Conservation (phyloP, 2,329 filamentous ascomycete species). For the Sclerotiophoma versabilis region DNA sequence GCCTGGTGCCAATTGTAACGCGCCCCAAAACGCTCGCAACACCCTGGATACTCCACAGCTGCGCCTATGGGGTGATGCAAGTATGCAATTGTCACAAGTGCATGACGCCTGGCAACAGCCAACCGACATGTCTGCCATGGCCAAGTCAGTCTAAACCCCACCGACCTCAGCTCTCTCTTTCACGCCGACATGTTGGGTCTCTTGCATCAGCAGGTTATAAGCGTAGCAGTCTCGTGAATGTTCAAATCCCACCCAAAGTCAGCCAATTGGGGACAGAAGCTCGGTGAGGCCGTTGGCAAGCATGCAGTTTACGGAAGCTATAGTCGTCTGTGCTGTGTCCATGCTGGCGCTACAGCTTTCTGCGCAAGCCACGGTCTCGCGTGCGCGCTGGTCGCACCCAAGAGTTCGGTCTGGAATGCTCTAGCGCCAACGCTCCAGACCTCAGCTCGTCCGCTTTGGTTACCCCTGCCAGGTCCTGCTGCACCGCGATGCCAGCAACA, state of each 20-base stretch:
- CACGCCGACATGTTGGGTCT: neutral
- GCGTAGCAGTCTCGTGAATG: neutral
- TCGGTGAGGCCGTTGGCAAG: conserved; percentile 9
- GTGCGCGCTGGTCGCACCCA: conserved; percentile 2
- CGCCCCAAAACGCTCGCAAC: neutral
- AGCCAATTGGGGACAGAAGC: neutral
- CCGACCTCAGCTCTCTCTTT: neutral
- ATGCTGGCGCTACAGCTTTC: neutral
- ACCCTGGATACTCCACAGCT: neutral
- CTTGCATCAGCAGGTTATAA: neutral
- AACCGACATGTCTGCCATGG: neutral
- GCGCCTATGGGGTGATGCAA: neutral
- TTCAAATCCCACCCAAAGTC: neutral
- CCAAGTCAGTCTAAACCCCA: neutral
- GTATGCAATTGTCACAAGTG: conserved; percentile 6
- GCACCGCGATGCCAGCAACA: neutral
- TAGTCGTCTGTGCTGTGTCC: neutral
- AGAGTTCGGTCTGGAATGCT: conserved; percentile 10
- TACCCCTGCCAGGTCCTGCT: neutral
- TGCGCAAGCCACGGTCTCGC: conserved; percentile 16
- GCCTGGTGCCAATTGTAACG: neutral
- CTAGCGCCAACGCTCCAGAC: neutral
- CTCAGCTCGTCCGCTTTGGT: conserved; percentile 10
- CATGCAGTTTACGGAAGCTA: neutral
- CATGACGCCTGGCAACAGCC: conserved; percentile 10